Evolutionary conservation across 768 basidiomycete species (phyloP).

Genomic region (Cantharellus anzutake): DNA sequence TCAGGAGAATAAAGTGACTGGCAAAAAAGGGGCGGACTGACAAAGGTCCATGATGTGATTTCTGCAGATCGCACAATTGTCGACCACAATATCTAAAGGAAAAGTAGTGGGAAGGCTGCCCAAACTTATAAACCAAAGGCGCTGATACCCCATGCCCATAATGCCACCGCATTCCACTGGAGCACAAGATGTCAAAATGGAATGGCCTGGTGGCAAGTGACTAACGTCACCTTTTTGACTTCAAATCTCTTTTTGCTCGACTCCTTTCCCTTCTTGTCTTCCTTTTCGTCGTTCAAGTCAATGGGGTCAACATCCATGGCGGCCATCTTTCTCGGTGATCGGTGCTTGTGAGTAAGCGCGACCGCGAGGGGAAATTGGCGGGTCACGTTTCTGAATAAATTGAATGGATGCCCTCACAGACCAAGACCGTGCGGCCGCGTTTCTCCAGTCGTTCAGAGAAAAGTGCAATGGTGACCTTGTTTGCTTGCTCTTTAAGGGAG

Average conservation of each 20-base stretch:
- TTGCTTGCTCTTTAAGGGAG: not conserved
- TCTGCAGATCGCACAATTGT: slow-evolving; percentile 98
- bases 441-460: not conserved
- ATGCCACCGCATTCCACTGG: slow-evolving; percentile 95
- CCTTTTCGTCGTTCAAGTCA: slow-evolving; percentile 18
- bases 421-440: not conserved
- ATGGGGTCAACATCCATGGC: slow-evolving; percentile 53
- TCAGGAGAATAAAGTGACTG: not conserved
- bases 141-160: slow-evolving; percentile 91
- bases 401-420: not conserved
- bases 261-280: slow-evolving; percentile 24
- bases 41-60: slow-evolving; percentile 99
- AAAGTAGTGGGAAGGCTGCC: not conserved
- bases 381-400: not conserved
- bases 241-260: slow-evolving; percentile 74
- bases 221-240: slow-evolving; percentile 80
- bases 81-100: slow-evolving; percentile 82
- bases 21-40: slow-evolving; percentile 21
- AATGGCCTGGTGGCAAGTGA: not conserved
- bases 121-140: not conserved
- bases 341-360: not conserved
- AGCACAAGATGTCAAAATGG: not conserved
- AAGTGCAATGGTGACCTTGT: not conserved
- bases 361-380: not conserved
- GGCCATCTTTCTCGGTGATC: slow-evolving; percentile 23